Evolutionary conservation across 1,284 basidiomycete species (phyloP).

Genomic region (Apiotrichum akiyoshidainum): DNA sequence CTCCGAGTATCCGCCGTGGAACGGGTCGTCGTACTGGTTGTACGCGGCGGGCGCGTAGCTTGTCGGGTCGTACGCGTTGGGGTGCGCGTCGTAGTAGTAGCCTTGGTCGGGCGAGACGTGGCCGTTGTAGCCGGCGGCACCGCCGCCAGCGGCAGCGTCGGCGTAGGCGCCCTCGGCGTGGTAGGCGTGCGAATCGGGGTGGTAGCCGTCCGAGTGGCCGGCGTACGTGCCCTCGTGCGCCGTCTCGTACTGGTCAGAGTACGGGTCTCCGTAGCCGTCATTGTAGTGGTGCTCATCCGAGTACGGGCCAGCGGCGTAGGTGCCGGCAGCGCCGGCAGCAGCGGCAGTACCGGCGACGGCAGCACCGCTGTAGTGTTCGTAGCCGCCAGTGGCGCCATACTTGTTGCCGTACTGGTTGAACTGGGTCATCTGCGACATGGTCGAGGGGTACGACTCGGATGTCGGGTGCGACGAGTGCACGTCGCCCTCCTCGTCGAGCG

Average conservation of each 20-base stretch:
- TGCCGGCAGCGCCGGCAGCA: constrained; percentile 24
- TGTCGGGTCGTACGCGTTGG: constrained; percentile 1
- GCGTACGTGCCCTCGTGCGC: background rate
- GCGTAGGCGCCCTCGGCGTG: constrained; percentile 4
- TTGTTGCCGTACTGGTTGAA: constrained; percentile 44
- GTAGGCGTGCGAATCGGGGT: background rate
- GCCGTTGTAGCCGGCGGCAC: background rate
- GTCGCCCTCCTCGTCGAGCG: constrained; percentile 51
- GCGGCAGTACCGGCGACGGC: constrained; percentile 16
- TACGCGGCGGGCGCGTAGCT: constrained; percentile 1
- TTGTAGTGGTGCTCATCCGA: constrained; percentile 12
- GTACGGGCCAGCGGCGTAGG: constrained; percentile 23
- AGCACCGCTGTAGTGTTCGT: constrained; percentile 39
- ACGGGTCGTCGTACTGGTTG: constrained; percentile 23
- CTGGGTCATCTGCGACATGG: constrained; percentile 47
- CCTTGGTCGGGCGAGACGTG: constrained; percentile 16
- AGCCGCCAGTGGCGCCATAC: constrained; percentile 44
- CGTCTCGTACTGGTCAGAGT: constrained; percentile 8
- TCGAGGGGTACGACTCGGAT: constrained; percentile 44
- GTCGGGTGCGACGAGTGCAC: constrained; percentile 31
- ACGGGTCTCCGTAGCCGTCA: constrained; percentile 13
- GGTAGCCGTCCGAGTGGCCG: background rate
- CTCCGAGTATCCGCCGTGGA: constrained; percentile 23
- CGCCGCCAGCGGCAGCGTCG: background rate
- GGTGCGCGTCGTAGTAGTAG: constrained; percentile 43